Percentiles rank a stretch among this genome's conserved stretches.
phyloP scores from a whole-genome alignment of 495 filamentous ascomycete species.

The Aspergillus cavernicola region DNA sequence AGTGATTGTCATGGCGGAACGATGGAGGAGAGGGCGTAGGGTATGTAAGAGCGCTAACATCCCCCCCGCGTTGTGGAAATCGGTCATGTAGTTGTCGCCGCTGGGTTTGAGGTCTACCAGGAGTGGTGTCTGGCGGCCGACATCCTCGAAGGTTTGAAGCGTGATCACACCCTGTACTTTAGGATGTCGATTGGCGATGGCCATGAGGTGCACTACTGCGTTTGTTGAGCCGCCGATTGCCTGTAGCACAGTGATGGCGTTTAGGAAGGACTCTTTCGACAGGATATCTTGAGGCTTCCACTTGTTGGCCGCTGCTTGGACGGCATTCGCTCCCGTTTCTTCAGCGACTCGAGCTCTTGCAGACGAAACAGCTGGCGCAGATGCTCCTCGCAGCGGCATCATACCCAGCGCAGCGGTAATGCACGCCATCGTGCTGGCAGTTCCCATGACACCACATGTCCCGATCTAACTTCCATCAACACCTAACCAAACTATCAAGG shows the following conservation, averaged over 20 bases:
- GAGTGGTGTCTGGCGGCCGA: slow-evolving; percentile 56
- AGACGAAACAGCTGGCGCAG: slow-evolving; percentile 63
- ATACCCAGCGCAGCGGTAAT: slow-evolving; percentile 59
- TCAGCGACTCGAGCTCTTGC: slow-evolving; percentile 61
- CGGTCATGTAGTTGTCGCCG: slow-evolving; percentile 67
- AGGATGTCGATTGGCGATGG: slow-evolving; percentile 60
- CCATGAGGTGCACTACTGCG: slow-evolving; percentile 63
- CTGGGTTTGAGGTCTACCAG: slow-evolving; percentile 66
- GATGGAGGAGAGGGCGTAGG: slow-evolving; percentile 54
- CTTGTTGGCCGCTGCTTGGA: slow-evolving; percentile 36
- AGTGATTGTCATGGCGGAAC: slow-evolving; percentile 54
- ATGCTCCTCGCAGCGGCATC: slow-evolving; percentile 59
- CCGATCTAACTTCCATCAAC: slow-evolving; percentile 41
- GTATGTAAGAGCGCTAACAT: slow-evolving; percentile 56
- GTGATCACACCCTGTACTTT: slow-evolving; percentile 50
- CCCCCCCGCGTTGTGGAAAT: slow-evolving; percentile 66
- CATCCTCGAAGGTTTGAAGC: slow-evolving; percentile 54
- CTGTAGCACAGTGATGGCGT: slow-evolving; percentile 65
- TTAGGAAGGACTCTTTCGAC: slow-evolving; percentile 59
- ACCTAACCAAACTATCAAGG: background rate
- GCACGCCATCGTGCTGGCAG: slow-evolving; percentile 68
- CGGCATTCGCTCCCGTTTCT: slow-evolving; percentile 56
- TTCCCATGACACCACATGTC: slow-evolving; percentile 69
- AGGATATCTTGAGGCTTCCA: slow-evolving; percentile 53
- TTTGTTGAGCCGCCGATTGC: slow-evolving; percentile 69